phyloP scores from a whole-genome alignment of 495 filamentous ascomycete species.

The Aspergillus bertholletiae region DNA sequence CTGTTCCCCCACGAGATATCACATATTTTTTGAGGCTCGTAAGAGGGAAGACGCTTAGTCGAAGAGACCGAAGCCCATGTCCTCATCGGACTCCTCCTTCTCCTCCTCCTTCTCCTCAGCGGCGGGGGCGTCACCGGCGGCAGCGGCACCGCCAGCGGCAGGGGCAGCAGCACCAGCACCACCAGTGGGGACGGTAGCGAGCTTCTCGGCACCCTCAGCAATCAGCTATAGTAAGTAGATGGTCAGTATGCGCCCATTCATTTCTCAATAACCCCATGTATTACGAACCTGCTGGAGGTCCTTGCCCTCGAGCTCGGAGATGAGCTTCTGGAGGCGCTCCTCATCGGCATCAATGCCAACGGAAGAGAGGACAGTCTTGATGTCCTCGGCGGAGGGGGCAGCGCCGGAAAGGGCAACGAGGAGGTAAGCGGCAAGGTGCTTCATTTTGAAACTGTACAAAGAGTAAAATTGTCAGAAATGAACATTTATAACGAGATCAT shows the following conservation, averaged over 20 bases:
- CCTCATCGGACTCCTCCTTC: conserved; percentile 95
- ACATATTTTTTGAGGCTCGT: conserved; percentile 24
- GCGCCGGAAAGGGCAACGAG: conserved; percentile 88
- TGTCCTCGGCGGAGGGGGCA: conserved; percentile 78
- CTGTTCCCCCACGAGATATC: conserved; percentile 30
- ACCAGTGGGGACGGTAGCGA: conserved; percentile 95
- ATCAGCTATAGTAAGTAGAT: conserved; percentile 64
- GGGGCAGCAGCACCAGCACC: conserved; percentile 70
- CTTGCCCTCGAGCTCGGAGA: conserved; percentile 95
- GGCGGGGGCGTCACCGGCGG: conserved; percentile 64
- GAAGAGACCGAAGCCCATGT: conserved; percentile 99
- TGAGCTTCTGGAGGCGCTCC: conserved; percentile 78
- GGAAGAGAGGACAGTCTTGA: conserved; percentile 87
- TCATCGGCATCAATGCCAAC: conserved; percentile 94
- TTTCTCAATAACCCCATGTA: background rate
- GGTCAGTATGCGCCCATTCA: conserved; percentile 12
- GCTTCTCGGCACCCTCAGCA: conserved; percentile 83
- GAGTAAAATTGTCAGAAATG: conserved; percentile 13
- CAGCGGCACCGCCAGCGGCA: conserved; percentile 60
- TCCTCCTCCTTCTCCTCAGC: conserved; percentile 70
- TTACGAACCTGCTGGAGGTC: conserved; percentile 83
- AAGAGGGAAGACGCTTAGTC: conserved; percentile 55
- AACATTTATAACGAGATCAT: background rate
- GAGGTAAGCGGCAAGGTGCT: conserved; percentile 99
- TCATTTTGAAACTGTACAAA: conserved; percentile 72